Evolutionary conservation across 306 rosid genomes (phyloP), one percentile per base, ranked within the genome.

Genomic region (Ceratonia siliqua): DNA sequence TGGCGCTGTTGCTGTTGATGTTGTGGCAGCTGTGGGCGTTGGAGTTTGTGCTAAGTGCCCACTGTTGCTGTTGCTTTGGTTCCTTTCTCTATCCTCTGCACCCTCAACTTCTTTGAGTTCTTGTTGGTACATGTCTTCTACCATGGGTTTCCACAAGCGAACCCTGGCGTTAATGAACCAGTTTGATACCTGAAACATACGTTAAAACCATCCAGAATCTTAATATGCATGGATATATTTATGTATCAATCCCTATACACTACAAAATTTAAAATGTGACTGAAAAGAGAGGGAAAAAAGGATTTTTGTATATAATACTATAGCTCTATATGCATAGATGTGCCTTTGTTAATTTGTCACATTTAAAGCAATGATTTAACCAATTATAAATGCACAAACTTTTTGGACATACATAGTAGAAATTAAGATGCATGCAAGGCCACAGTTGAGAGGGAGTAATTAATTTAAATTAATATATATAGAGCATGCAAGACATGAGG

Each of bases 61-160:
- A 75, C 78, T 54, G 52, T 15, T 84, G 78, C 46, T 83, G 58
- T 18, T 84, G 70, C 80, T 82, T 62, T 80, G 83, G 30, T 85
- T 77, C 28, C 11, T 78, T 58, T 73, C 85, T 83, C 70, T 76
- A 22, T 73, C 85, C 64, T 53, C 66, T 18, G 74, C 67, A 5
- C 42, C 68, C 68, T 87, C 89, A 46, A 36, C 75, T 53, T 92
- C 97, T 76, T 90, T 90, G 39, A 78, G 73, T 80, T 95, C 99
- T 85, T 92, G 96, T 74, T 95, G 98, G 82, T 95, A 95, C 99
- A 95, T 95, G 53, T 95, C 98, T 82, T 95, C 99, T 62, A 95
- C 99, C 99, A 95, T 95, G 78, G 99, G 99, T 89, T 95, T 95
- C 99, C 99, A 95, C 99, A 95, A 87, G 71, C 99, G 83, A 66